Percentiles rank a stretch among this genome's conserved stretches.
Conservation (phyloP, 352 stramenopile genomes). For the Plasmopara muralis region DNA sequence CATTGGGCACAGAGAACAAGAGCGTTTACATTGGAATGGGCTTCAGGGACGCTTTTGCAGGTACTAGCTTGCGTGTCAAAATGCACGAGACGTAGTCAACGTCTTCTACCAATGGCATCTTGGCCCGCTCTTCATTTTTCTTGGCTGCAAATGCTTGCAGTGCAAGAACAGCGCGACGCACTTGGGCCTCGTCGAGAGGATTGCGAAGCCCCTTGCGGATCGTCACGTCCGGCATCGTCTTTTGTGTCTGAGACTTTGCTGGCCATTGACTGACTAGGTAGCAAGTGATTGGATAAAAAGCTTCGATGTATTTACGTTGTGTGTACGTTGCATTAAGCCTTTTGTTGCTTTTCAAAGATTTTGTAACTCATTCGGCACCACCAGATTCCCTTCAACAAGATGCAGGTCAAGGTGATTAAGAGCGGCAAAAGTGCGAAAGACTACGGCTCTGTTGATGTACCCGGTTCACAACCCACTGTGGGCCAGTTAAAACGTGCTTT, state of each 20-base stretch:
- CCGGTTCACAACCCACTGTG: slow-evolving; percentile 33
- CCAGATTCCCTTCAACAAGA: slow-evolving; percentile 15
- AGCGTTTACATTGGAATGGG: slow-evolving; percentile 54
- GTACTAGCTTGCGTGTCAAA: slow-evolving; percentile 65
- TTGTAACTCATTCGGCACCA: background rate
- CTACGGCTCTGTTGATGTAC: slow-evolving; percentile 37
- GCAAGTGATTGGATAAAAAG: slow-evolving; percentile 11
- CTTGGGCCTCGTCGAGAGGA: slow-evolving; percentile 62
- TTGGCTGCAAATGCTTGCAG: slow-evolving; percentile 56
- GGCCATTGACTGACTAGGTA: slow-evolving; percentile 5
- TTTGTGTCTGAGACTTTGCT: slow-evolving; percentile 5
- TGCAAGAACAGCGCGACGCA: slow-evolving; percentile 63
- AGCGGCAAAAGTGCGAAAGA: slow-evolving; percentile 47
- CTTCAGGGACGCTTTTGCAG: slow-evolving; percentile 63
- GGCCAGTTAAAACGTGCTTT: slow-evolving; percentile 51
- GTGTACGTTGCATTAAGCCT: background rate
- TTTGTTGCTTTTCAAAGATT: slow-evolving; percentile 3
- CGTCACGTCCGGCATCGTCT: slow-evolving; percentile 20
- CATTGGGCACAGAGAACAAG: background rate
- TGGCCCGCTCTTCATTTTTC: slow-evolving; percentile 30
- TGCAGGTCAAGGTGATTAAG: slow-evolving; percentile 64
- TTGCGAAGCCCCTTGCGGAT: slow-evolving; percentile 61
- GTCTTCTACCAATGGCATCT: slow-evolving; percentile 56
- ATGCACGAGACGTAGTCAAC: slow-evolving; percentile 60
- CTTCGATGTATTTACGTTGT: background rate